phyloP scores from a whole-genome alignment of 805 yeast species.

The Saccharomycopsis fermentans region DNA sequence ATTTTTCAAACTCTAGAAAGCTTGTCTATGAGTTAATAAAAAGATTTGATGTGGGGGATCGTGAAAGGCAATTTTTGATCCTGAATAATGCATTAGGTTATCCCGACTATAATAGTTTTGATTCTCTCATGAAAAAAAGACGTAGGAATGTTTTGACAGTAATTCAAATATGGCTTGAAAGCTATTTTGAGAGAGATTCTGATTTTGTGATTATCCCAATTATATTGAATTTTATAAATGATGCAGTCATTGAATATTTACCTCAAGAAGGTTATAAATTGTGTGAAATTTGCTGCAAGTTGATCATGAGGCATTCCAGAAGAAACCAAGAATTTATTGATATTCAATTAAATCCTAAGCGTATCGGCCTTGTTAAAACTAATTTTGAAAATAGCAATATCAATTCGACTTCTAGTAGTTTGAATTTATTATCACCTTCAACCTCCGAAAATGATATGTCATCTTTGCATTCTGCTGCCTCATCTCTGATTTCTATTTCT shows the following conservation, averaged over 20 bases:
- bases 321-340: slow-evolving; percentile 10
- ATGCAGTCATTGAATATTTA: slow-evolving; percentile 48
- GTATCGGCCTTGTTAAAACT: slow-evolving; percentile 18
- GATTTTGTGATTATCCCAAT: slow-evolving; percentile 60
- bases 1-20: slow-evolving; percentile 57
- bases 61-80: slow-evolving; percentile 14
- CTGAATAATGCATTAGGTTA: slow-evolving; percentile 6
- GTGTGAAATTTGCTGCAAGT: slow-evolving; percentile 50
- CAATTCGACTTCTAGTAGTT: slow-evolving; percentile 43
- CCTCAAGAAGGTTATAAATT: slow-evolving; percentile 59
- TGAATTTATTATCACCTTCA: slow-evolving; percentile 33
- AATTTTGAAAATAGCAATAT: slow-evolving; percentile 21
- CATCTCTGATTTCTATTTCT: slow-evolving; percentile 25
- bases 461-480: slow-evolving; percentile 33
- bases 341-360: slow-evolving; percentile 14
- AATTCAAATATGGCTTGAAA: slow-evolving; percentile 79
- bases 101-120: slow-evolving; percentile 17
- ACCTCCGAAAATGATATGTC: slow-evolving; percentile 22
- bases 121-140: slow-evolving; percentile 44
- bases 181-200: slow-evolving; percentile 65
- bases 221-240: slow-evolving; percentile 69
- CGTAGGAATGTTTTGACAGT: slow-evolving; percentile 57
- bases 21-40: slow-evolving; percentile 57
- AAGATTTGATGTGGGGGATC: slow-evolving; percentile 47
- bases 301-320: slow-evolving; percentile 39